A percentile compares a stretch with the other conserved stretches of the same genome.
phyloP scores from a whole-genome alignment of 768 basidiomycete genomes.

The Hericium erinaceus region DNA sequence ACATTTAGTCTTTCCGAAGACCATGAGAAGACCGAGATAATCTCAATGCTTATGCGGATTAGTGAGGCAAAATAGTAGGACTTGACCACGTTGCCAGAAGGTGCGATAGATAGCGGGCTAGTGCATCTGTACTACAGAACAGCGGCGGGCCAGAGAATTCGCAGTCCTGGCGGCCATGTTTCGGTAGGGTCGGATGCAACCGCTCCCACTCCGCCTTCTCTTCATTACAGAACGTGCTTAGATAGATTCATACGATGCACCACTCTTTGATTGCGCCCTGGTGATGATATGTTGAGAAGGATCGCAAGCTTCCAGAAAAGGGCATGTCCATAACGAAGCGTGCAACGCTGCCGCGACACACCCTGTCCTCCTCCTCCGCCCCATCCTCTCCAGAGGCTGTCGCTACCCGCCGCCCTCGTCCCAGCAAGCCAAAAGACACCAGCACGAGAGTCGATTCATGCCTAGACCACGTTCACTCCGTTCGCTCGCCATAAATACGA shows the following conservation, averaged over 20 bases:
- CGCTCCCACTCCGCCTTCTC: constrained; percentile 85
- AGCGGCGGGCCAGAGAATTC: constrained; percentile 53
- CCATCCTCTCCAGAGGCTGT: no score
- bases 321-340: neutral
- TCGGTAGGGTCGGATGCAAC: constrained; percentile 59
- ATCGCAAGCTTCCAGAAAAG: neutral
- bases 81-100: no score
- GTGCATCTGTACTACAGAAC: constrained; percentile 20
- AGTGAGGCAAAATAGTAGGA: no score
- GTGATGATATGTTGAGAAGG: no score
- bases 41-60: no score
- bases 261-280: no score
- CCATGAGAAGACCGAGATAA: no score
- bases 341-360: neutral
- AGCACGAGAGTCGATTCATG: constrained; percentile 19
- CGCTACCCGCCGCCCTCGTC: neutral
- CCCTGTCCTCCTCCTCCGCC: neutral
- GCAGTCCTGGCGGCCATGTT: constrained; percentile 56
- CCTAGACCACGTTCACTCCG: constrained; percentile 53
- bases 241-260: no score
- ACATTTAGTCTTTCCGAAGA: no score
- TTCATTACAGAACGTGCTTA: constrained; percentile 18
- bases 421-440: neutral
- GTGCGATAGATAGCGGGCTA: no score
- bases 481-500: constrained; percentile 31